Base-by-base conservation (phyloP, 1,284 basidiomycete species). In the Sporisorium reilianum region DNA sequence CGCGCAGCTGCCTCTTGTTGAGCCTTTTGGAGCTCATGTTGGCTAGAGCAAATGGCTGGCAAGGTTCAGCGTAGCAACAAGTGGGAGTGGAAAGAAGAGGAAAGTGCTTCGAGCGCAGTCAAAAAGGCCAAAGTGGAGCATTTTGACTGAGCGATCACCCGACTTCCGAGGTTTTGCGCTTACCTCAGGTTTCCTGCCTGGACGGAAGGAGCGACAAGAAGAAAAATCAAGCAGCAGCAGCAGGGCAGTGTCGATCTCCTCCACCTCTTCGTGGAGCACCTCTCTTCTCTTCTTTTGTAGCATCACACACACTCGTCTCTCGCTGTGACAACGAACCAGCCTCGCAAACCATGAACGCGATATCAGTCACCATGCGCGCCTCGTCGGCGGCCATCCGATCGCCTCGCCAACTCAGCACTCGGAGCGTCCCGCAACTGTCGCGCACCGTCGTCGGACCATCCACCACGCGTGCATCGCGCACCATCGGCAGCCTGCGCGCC, bases 1-100 rank as follows among this genome's bases (percentile, higher is more conserved):
- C 71, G 28, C 82, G 75, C 54, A 71, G 56, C 59, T 83, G 78
- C 16, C 82, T 61, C 51, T 82, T 83, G 56, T 73, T 80, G 60
- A 83, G 76, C 49, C 80, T 51, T 34, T 80, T 80, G 20, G 54
- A 57, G 59, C 75, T 77, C 79, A 79, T 80, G 22, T 22, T 64
- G 22, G 30, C 5, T 26, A 3, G 3, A 18, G 8, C 26, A 28
- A 10, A 28, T 50, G 49, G 32, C 38, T 4, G n/a, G 32, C 22
- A 50, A 36, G 32, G 16, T 12, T 25, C 10, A 38, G 30, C 18
- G 5, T 28, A 1, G 41, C 20, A 18, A 28, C 2, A 30, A 20
- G n/a, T 7, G 26, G 9, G 40, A 36, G 26, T 10, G 20, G 22
- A 16, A 22, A 22, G 40, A 40, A 26, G 28, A 38, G 10, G 23